phyloP scores from a whole-genome alignment of 352 stramenopile genomes.

The Pythium sukuiense region DNA sequence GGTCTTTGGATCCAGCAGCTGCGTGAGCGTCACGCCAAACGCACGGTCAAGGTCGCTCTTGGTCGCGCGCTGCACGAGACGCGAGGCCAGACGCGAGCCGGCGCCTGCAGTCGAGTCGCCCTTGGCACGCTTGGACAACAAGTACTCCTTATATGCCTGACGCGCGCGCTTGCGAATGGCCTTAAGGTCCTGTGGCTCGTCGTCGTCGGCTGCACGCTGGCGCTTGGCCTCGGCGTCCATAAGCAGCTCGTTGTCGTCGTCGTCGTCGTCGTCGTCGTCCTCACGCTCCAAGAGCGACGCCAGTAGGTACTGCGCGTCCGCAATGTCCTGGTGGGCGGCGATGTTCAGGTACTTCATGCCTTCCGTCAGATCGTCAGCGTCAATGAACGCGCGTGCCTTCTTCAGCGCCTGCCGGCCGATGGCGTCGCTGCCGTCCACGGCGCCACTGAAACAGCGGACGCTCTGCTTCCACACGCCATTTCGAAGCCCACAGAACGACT shows the following conservation, averaged over 20 bases:
- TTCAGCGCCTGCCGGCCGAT: constrained; percentile 42
- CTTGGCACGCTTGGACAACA: constrained; percentile 42
- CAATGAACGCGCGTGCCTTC: constrained; percentile 60
- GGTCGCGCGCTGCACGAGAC: constrained; percentile 63
- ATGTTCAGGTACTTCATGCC: constrained; percentile 65
- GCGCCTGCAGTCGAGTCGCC: constrained; percentile 15
- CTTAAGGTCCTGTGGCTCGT: constrained; percentile 66
- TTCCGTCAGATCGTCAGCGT: constrained; percentile 48
- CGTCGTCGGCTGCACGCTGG: constrained; percentile 36
- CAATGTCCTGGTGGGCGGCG: constrained; percentile 60
- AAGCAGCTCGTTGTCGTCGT: constrained; percentile 35
- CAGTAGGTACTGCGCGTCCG: constrained; percentile 76
- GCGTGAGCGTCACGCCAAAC: constrained; percentile 71
- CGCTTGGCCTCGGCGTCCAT: constrained; percentile 74
- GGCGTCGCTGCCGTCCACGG: background rate
- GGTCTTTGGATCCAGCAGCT: constrained; percentile 58
- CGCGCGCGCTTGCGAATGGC: constrained; percentile 80
- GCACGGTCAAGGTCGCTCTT: constrained; percentile 58
- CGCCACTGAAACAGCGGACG: background rate
- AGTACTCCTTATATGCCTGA: constrained; percentile 73
- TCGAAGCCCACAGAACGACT: background rate
- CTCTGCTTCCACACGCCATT: constrained; percentile 5
- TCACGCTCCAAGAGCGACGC: constrained; percentile 58
- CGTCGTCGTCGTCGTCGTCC: constrained; percentile 29
- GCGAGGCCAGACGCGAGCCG: constrained; percentile 15